A percentile compares a stretch with the other conserved stretches of the same genome.
Conservation (phyloP, 208 protist species). For the Novymonas esmeraldas region DNA sequence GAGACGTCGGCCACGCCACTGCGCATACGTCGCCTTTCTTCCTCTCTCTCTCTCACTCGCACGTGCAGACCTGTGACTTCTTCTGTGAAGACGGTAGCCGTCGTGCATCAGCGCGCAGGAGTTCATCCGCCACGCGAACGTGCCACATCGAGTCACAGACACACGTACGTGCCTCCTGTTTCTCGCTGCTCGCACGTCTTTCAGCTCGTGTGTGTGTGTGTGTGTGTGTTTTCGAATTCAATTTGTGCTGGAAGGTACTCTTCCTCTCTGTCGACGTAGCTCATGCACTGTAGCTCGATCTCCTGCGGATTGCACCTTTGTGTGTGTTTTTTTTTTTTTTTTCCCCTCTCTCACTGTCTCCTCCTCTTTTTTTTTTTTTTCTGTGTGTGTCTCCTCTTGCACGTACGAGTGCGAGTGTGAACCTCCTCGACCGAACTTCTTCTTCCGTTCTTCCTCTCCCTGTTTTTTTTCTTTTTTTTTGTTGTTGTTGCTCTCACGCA, state of each 20-base stretch:
- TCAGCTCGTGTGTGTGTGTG: background rate
- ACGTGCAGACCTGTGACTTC: background rate
- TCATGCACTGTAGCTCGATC: background rate
- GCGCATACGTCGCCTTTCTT: background rate
- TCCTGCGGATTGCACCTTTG: background rate
- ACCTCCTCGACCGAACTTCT: too few relatives aligned
- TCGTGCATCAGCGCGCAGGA: background rate
- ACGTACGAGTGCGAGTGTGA: too few relatives aligned
- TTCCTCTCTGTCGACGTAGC: background rate
- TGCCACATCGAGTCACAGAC: background rate
- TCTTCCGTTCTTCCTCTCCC: background rate
- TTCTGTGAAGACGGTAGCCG: background rate
- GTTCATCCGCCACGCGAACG: background rate
- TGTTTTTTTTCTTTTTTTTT: background rate
- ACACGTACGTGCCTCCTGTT: background rate
- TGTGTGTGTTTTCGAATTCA: too few relatives aligned
- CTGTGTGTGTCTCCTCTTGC: background rate
- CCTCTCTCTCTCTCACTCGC: background rate
- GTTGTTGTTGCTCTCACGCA: background rate
- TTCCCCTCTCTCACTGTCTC: background rate
- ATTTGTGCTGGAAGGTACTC: too few relatives aligned
- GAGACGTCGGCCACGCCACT: too few relatives aligned
- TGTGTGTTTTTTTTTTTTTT: background rate
- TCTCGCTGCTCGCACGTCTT: background rate
- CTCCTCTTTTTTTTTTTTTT: background rate